Conservation (phyloP, 345 rosid species). For the Ceriops zippeliana region DNA sequence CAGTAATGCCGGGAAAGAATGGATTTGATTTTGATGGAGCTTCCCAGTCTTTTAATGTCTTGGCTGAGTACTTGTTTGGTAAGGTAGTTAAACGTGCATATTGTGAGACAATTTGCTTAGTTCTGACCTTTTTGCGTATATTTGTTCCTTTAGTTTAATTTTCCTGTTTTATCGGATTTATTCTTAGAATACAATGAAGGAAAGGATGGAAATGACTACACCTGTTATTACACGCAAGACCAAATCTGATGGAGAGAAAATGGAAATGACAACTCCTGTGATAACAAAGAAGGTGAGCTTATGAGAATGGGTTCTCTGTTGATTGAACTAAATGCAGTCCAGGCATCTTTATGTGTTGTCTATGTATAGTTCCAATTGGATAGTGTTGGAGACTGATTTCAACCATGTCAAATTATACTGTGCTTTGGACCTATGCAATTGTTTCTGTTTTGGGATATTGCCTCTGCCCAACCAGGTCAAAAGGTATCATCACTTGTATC, state of each 20-base stretch:
- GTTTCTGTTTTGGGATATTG: too few species aligned
- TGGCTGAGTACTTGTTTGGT: constrained; percentile 94
- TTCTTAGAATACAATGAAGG: constrained; percentile 51
- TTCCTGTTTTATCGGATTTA: neutral
- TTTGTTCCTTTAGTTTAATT: neutral
- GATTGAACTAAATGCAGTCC: neutral
- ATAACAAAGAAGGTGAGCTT: constrained; percentile 63
- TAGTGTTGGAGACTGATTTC: neutral
- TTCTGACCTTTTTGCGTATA: constrained; percentile 17
- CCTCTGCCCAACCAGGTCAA: too few species aligned
- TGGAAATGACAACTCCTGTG: constrained; percentile 95
- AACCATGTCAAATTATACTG: neutral
- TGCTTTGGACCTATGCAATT: too few species aligned
- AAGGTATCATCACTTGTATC: too few species aligned
- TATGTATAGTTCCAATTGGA: neutral
- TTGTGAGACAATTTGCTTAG: neutral
- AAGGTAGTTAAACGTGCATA: constrained; percentile 46
- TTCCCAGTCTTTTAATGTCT: constrained; percentile 70
- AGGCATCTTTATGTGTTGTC: neutral
- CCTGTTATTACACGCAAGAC: constrained; percentile 70
- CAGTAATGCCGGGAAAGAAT: constrained; percentile 67
- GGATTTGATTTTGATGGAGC: constrained; percentile 78
- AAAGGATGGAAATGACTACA: constrained; percentile 91
- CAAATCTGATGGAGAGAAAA: constrained; percentile 62
- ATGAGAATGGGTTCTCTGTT: constrained; percentile 3